Evolutionary conservation across 345 rosid species (phyloP).

Genomic region (Lepidium didymum): DNA sequence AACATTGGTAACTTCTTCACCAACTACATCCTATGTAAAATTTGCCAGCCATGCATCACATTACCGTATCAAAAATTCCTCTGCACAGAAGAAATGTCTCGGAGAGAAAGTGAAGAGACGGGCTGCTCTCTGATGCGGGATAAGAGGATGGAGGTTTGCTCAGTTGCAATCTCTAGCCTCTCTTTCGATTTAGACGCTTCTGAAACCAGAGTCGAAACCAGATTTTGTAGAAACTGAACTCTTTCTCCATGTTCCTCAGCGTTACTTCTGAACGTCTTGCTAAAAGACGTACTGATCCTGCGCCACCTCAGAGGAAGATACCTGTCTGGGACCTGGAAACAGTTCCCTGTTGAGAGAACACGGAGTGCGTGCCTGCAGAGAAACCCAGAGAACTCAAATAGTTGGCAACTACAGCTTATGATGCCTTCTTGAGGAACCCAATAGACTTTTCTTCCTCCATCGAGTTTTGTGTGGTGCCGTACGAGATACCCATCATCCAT

Average conservation of each 20-base stretch:
- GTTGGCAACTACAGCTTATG: conserved; percentile 91
- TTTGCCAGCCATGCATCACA: background rate
- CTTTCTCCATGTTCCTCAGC: conserved; percentile 49
- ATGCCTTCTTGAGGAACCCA: conserved; percentile 88
- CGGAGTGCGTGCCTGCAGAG: conserved; percentile 93
- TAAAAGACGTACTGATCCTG: conserved; percentile 41
- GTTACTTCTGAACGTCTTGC: conserved; percentile 41
- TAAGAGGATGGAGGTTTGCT: conserved; percentile 60
- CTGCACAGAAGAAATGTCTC: conserved; percentile 21
- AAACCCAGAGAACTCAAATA: conserved; percentile 90
- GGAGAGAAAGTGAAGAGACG: conserved; percentile 25
- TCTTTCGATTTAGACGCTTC: conserved; percentile 85
- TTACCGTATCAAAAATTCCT: conserved; percentile 23
- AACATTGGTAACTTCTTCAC: background rate
- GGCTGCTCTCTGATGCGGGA: conserved; percentile 81
- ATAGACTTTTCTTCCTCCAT: conserved; percentile 87
- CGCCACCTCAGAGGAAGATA: conserved; percentile 90
- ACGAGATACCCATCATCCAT: conserved; percentile 78
- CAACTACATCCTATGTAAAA: background rate
- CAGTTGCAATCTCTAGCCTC: conserved; percentile 72
- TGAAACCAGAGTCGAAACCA: conserved; percentile 57
- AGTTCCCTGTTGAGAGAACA: conserved; percentile 84
- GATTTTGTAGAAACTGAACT: conserved; percentile 66
- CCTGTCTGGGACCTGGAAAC: conserved; percentile 87
- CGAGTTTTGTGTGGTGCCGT: conserved; percentile 88